Base-by-base conservation (phyloP, 805 yeast genomes). In the Kuraishia borneana region DNA sequence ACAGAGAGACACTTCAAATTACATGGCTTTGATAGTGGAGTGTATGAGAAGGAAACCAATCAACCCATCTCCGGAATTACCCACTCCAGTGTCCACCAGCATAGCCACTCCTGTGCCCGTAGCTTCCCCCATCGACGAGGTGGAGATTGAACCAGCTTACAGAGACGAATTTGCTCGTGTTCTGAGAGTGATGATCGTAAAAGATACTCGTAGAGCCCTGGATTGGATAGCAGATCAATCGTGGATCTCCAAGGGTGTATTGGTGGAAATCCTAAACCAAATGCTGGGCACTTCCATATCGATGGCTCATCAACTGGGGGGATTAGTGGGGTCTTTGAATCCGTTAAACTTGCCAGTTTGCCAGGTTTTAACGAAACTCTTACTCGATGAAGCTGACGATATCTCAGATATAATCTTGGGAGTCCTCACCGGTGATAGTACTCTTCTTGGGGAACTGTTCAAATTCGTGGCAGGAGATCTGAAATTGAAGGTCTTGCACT, bases 271-370 rank as follows among this genome's bases (percentile, higher is more conserved):
- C 14, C 36, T 44, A 32, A 37, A 42, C 22, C 30, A 33, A 18
- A 31, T 45, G 25, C 30, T 48, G 20, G 38, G 43, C 2, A n/a
- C 23, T 5, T 27, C 26, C 9, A 22, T 23, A 8, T 13, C 32
- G 21, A 29, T 16, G 19, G 20, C 30, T 9, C 14, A 19, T n/a
- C 29, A 34, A 5, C 22, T 44, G 16, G 10, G 32, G 20, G 39
- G 40, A 6, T 35, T 56, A 4, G 38, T 63, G 2, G 36, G 41
- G 9, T 40, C 42, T 3, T 36, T 64, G 16, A 49, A 60, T 34
- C 61, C 60, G 32, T 64, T 62, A 42, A 65, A 62, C 37, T 43
- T 68, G 17, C 64, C 68, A 2, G 40, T 67, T 2, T 49, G 60
- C 23, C 73, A 68, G 38, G 42, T 64, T 27, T 36, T 64, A 2